Evolutionary conservation across 2,329 filamentous ascomycete species (phyloP).

Genomic region (Clarireedia homoeocarpa): DNA sequence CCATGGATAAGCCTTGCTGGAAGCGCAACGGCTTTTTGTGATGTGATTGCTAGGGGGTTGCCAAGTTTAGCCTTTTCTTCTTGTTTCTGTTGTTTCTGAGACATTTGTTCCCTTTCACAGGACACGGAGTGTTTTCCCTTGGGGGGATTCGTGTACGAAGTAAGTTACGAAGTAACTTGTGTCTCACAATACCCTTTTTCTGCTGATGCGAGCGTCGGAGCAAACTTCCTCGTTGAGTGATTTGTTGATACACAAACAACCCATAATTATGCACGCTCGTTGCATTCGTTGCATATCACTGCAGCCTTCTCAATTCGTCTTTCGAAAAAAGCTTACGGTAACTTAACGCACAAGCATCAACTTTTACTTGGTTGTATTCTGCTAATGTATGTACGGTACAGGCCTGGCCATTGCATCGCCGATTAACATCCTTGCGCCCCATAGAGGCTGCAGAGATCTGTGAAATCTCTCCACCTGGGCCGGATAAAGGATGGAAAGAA

Average conservation of each 20-base stretch:
- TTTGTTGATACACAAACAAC: neutral
- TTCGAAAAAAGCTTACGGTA: neutral
- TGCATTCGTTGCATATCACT: constrained; percentile 1
- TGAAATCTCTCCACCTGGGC: neutral
- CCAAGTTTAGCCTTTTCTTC: neutral
- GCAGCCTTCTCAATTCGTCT: neutral
- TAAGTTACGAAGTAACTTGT: too few relatives aligned
- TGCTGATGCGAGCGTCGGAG: neutral
- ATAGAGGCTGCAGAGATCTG: constrained; percentile 2
- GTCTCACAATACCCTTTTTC: neutral
- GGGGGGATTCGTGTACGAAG: too few relatives aligned
- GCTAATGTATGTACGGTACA: neutral
- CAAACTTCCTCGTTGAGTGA: constrained; percentile 1
- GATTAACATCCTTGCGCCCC: constrained; percentile 4
- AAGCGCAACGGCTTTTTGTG: constrained; percentile 7
- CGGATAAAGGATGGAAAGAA: neutral
- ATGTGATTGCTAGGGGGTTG: neutral
- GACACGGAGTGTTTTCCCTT: neutral
- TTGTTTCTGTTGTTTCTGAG: neutral
- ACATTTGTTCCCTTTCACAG: neutral
- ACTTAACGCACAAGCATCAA: neutral
- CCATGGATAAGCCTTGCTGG: constrained; percentile 9
- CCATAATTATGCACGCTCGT: constrained; percentile 2
- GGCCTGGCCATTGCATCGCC: constrained; percentile 1
- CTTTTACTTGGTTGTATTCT: neutral